Conservation (phyloP, 73 alveolate genomes). For the Loxodes magnus region DNA sequence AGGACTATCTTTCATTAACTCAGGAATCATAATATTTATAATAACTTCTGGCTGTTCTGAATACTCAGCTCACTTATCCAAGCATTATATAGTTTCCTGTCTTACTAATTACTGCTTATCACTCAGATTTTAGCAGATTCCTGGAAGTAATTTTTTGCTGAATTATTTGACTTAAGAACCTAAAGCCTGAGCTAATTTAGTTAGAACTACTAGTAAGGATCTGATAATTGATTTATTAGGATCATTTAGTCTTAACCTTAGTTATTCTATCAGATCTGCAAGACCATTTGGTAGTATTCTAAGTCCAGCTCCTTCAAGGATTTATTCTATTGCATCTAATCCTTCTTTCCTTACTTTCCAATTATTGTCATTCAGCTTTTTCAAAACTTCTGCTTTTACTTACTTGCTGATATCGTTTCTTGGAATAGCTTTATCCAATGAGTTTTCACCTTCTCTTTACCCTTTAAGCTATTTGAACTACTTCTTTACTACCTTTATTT, state of each 20-base stretch:
- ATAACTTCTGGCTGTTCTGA: slow-evolving; percentile 65
- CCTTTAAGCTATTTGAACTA: slow-evolving; percentile 39
- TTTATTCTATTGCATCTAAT: slow-evolving; percentile 41
- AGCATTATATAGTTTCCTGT: slow-evolving; percentile 53
- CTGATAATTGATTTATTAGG: slow-evolving; percentile 70
- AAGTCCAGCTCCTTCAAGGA: slow-evolving; percentile 47
- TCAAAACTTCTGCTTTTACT: slow-evolving; percentile 43
- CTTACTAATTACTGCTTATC: slow-evolving; percentile 70
- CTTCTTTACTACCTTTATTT: slow-evolving; percentile 37
- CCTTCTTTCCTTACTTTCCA: slow-evolving; percentile 77
- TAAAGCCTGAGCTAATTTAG: slow-evolving; percentile 48
- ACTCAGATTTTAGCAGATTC: slow-evolving; percentile 51
- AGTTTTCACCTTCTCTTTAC: slow-evolving; percentile 40
- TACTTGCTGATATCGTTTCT: slow-evolving; percentile 56
- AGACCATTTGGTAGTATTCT: slow-evolving; percentile 72
- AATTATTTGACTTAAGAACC: slow-evolving; percentile 58
- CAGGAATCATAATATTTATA: slow-evolving; percentile 24
- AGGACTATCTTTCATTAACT: slow-evolving; percentile 54
- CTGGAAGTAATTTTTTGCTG: slow-evolving; percentile 50
- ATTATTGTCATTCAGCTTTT: slow-evolving; percentile 54
- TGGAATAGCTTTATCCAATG: slow-evolving; percentile 52
- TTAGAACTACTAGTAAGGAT: slow-evolving; percentile 43
- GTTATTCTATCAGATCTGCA: slow-evolving; percentile 37
- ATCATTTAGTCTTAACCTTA: slow-evolving; percentile 61
- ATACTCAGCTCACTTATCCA: slow-evolving; percentile 54